Evolutionary conservation across 441 rosid species (phyloP).

Genomic region (Brassica hybrid): DNA sequence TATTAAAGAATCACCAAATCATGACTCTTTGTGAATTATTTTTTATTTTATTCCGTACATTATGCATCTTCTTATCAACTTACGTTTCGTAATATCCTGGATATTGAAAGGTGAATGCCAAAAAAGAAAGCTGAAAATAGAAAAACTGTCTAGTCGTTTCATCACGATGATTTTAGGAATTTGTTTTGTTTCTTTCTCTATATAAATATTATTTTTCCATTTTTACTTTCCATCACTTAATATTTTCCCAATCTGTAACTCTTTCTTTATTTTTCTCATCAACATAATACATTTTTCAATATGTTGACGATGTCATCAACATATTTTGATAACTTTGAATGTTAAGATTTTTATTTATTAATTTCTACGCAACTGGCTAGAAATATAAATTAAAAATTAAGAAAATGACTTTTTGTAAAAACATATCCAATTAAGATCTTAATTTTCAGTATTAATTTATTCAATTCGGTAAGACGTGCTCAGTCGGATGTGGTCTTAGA

Average conservation of each 20-base stretch:
- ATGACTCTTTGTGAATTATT: not conserved
- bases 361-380: not conserved
- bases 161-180: not conserved
- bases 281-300: too few species aligned
- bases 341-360: not conserved
- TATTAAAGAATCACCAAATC: not conserved
- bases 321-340: not conserved
- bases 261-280: not conserved
- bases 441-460: not conserved
- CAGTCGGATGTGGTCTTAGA: not conserved
- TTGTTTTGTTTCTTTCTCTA: not conserved
- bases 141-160: not conserved
- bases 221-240: not conserved
- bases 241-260: not conserved
- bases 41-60: not conserved
- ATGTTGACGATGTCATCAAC: not conserved
- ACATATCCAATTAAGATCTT: not conserved
- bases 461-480: not conserved
- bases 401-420: not conserved
- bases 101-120: not conserved
- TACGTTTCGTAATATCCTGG: slow-evolving; percentile 4
- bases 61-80: not conserved
- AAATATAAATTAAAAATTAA: too few species aligned
- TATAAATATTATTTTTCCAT: not conserved
- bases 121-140: not conserved